phyloP scores from a whole-genome alignment of 768 basidiomycete genomes.

The Dentipellis sp. region DNA sequence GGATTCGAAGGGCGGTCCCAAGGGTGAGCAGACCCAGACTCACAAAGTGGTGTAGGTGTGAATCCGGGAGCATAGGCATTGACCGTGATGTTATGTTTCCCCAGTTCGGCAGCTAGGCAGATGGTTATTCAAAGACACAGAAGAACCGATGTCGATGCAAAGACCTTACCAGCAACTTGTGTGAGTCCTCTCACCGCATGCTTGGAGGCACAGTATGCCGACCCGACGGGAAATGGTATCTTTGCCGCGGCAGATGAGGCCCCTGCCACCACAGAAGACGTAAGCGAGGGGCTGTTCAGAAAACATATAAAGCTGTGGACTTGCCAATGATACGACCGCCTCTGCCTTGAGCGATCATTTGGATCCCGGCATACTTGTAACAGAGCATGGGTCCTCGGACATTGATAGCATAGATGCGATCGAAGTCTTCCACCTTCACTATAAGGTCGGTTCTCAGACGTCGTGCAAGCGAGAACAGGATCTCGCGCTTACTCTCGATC shows the following conservation, averaged over 20 bases:
- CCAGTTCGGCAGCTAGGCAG: neutral
- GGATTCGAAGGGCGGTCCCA: neutral
- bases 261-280: neutral
- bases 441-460: too few relatives aligned
- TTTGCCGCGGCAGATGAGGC: too few relatives aligned
- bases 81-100: neutral
- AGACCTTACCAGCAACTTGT: too few relatives aligned
- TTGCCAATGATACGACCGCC: neutral
- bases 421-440: neutral
- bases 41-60: too few relatives aligned
- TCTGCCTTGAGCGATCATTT: slow-evolving; percentile 12
- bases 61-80: neutral
- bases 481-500: neutral
- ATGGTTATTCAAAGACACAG: too few relatives aligned
- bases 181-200: too few relatives aligned
- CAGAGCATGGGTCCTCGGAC: neutral
- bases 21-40: neutral
- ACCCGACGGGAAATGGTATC: too few relatives aligned
- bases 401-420: neutral
- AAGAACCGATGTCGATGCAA: too few relatives aligned
- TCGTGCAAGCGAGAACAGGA: neutral
- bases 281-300: neutral
- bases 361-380: slow-evolving; percentile 10
- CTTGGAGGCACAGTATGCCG: too few relatives aligned
- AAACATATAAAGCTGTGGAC: too few relatives aligned